A percentile compares a stretch with the other conserved stretches of the same genome.
Evolutionary conservation across 768 basidiomycete genomes (phyloP).

Genomic region (Leccinum fibrillosum): DNA sequence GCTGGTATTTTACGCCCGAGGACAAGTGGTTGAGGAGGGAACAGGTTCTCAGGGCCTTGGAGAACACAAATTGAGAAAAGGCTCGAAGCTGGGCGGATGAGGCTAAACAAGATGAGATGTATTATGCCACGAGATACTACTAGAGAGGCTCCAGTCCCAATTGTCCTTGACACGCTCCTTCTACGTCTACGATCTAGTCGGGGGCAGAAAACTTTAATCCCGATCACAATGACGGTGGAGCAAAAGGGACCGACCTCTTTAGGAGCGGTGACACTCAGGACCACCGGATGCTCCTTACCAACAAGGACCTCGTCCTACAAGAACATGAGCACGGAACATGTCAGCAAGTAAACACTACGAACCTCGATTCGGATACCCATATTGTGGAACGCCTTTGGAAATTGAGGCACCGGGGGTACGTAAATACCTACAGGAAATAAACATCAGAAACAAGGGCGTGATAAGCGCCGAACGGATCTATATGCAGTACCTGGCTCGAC

Average conservation of each 20-base stretch:
- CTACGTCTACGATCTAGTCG: constrained; percentile 63
- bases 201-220: neutral
- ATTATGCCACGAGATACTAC: constrained; percentile 11
- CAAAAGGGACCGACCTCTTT: constrained; percentile 60
- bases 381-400: constrained; percentile 87
- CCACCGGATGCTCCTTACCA: constrained; percentile 53
- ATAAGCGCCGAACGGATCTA: constrained; percentile 10
- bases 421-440: constrained; percentile 63
- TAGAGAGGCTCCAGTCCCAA: constrained; percentile 59
- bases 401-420: constrained; percentile 74
- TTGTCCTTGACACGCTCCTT: constrained; percentile 74
- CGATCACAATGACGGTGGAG: neutral
- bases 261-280: constrained; percentile 71
- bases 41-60: constrained; percentile 51
- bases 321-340: constrained; percentile 8
- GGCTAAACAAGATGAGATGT: neutral
- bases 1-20: constrained; percentile 78
- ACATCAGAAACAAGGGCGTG: constrained; percentile 1
- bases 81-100: neutral
- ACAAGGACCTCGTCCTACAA: constrained; percentile 70
- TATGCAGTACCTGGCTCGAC: constrained; percentile 69
- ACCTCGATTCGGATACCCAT: constrained; percentile 93
- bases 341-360: neutral
- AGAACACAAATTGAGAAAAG: constrained; percentile 14
- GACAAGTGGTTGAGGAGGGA: constrained; percentile 77